Conservation (phyloP, 2,329 filamentous ascomycete species). For the Botryotinia narcissicola region DNA sequence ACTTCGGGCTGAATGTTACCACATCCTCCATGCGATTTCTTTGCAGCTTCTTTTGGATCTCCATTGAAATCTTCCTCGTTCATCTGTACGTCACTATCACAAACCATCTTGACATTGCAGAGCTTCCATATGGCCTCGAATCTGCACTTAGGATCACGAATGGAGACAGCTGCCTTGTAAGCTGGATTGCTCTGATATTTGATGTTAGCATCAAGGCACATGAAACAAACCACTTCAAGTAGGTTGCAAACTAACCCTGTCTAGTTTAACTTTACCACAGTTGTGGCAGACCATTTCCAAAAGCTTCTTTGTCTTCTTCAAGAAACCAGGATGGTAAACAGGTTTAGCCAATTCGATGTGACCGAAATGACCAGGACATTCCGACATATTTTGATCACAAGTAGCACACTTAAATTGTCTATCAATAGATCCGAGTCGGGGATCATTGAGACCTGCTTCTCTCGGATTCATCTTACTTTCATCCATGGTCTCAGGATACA, state of each 20-base stretch:
- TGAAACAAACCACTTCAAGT: slow-evolving; percentile 51
- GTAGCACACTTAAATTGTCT: slow-evolving; percentile 94
- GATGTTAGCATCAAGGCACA: slow-evolving; percentile 60
- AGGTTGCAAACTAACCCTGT: slow-evolving; percentile 83
- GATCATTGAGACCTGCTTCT: slow-evolving; percentile 90
- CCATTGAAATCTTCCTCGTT: slow-evolving; percentile 67
- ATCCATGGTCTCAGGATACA: slow-evolving; percentile 99
- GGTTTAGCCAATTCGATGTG: slow-evolving; percentile 97
- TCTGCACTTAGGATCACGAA: slow-evolving; percentile 88
- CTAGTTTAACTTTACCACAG: slow-evolving; percentile 94
- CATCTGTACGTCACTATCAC: slow-evolving; percentile 71
- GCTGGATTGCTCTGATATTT: slow-evolving; percentile 73
- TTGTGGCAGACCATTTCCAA: slow-evolving; percentile 98
- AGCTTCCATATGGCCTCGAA: slow-evolving; percentile 91
- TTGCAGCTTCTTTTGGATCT: slow-evolving; percentile 51
- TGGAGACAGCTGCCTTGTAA: slow-evolving; percentile 76
- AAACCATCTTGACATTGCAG: slow-evolving; percentile 84
- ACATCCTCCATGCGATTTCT: slow-evolving; percentile 77
- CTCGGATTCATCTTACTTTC: slow-evolving; percentile 89
- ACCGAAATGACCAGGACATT: slow-evolving; percentile 97
- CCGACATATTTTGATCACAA: slow-evolving; percentile 90
- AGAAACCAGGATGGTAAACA: slow-evolving; percentile 92
- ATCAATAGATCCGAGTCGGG: slow-evolving; percentile 93
- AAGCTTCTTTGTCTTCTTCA: slow-evolving; percentile 99
- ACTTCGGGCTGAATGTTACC: slow-evolving; percentile 89